Percentiles rank a stretch among this genome's conserved stretches.
Conservation (phyloP, 2,329 filamentous ascomycete species). For the Claviceps sorghi region DNA sequence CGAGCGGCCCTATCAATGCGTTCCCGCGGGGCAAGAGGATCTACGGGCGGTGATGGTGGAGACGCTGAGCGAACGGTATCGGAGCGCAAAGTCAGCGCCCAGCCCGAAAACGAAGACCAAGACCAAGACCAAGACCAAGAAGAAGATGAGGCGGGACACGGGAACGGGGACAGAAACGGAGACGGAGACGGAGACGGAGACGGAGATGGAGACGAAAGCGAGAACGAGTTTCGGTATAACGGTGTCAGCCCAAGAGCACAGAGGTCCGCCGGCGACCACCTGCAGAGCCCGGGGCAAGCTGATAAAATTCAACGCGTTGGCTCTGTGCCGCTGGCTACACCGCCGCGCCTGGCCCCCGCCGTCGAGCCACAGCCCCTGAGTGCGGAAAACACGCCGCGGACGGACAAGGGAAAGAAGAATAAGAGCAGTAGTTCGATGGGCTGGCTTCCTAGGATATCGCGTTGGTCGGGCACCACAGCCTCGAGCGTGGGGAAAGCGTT, state of each 20-base stretch:
- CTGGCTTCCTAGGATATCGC: conserved; percentile 81
- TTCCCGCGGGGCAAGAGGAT: conserved; percentile 25
- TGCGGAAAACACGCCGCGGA: conserved; percentile 63
- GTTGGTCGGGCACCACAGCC: conserved; percentile 93
- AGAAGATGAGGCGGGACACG: conserved; percentile 55
- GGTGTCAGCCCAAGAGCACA: conserved; percentile 26
- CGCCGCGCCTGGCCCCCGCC: conserved; percentile 36
- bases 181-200: conserved; percentile 51
- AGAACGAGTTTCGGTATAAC: conserved; percentile 55
- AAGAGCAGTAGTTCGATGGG: conserved; percentile 71
- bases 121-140: conserved; percentile 56
- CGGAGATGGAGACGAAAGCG: conserved; percentile 64
- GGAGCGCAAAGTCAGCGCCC: conserved; percentile 78
- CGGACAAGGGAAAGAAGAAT: conserved; percentile 70
- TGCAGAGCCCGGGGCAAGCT: conserved; percentile 46
- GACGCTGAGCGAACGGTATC: conserved; percentile 38
- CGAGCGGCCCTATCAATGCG: conserved; percentile 54
- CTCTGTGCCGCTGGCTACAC: conserved; percentile 41
- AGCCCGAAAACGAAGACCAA: conserved; percentile 71
- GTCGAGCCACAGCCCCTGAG: conserved; percentile 35
- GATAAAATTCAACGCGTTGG: conserved; percentile 29
- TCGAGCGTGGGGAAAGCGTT: conserved; percentile 73
- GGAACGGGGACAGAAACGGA: conserved; percentile 60
- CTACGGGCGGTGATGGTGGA: conserved; percentile 26
- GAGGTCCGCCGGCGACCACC: conserved; percentile 28